Base-by-base conservation (phyloP, 2,329 filamentous ascomycete genomes). In the Seiridium unicorne region DNA sequence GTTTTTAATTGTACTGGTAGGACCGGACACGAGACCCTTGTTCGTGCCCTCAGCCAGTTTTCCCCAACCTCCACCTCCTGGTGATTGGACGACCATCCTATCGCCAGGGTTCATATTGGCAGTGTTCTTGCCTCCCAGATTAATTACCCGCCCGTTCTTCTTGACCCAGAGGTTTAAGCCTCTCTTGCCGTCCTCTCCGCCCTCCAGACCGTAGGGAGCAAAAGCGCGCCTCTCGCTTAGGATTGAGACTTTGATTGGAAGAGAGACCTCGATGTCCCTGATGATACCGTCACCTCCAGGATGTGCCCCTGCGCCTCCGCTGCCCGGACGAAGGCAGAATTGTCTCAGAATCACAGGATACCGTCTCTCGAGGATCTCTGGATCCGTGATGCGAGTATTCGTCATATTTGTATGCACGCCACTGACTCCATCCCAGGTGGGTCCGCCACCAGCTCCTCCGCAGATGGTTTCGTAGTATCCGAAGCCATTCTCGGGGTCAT, bases 381-480 rank as follows among this genome's bases (percentile, higher is more conserved):
- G 64, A 36, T 76, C 73, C 2, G 74, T 73, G 57, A 73, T 75
- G 34, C 70, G 66, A 3, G 73, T 75, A 49, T 76, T 75, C 1
- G 74, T 76, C 69, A 72, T 72, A 56, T 75, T 70, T 5, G 68
- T 66, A 51, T 76, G 73, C 8, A 74, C 70, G 9, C 65, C 73
- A 38, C 61, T 66, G 0, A 67, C 66, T 11, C 73, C 73, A 55
- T 72, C 61, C 72, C 70, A 74, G 2, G 60, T 60, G 0, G 68
- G 65, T 3, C 71, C 73, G 7, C 72, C 73, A 10, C 74, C 73
- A 3, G 62, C 64, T 3, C 73, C 74, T 34, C 74, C 73, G 35
- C 69, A 69, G 31, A 75, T 73, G 2, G 73, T 74, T 62, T 76
- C 74, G 44, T 69, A 67, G 34, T 69, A 73, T 9, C 70, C 71